Conservation (phyloP, 2,329 filamentous ascomycete genomes). For the Clonostachys sp. region DNA sequence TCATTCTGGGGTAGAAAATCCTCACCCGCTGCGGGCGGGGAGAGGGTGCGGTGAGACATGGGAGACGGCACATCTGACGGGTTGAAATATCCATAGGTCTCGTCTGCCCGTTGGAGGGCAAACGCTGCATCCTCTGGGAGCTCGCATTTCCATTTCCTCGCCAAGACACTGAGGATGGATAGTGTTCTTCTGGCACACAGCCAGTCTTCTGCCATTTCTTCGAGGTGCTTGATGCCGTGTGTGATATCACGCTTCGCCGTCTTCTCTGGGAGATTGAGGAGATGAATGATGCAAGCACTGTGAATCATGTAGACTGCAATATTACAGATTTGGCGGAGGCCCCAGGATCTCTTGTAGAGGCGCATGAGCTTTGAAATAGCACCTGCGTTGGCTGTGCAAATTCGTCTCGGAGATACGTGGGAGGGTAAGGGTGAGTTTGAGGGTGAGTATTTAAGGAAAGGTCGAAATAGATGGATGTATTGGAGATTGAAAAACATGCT, state of each 20-base stretch:
- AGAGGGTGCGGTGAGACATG: slow-evolving; percentile 21
- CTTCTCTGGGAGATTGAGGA: slow-evolving; percentile 90
- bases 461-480: slow-evolving; percentile 92
- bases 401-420: slow-evolving; percentile 84
- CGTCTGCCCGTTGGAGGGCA: slow-evolving; percentile 73
- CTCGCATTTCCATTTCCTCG: slow-evolving; percentile 84
- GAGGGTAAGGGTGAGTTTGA: slow-evolving; percentile 75
- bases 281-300: slow-evolving; percentile 88
- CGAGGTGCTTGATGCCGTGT: slow-evolving; percentile 84
- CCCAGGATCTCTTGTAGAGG: slow-evolving; percentile 88
- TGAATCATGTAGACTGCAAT: slow-evolving; percentile 95
- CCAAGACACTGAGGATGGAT: slow-evolving; percentile 77
- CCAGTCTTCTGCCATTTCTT: slow-evolving; percentile 96
- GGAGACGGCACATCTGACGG: slow-evolving; percentile 58
- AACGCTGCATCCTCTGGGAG: slow-evolving; percentile 77
- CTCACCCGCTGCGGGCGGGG: slow-evolving; percentile 19
- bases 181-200: slow-evolving; percentile 81
- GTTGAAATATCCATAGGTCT: slow-evolving; percentile 71
- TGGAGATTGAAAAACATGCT: slow-evolving; percentile 98
- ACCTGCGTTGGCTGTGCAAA: slow-evolving; percentile 85
- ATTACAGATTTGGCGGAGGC: slow-evolving; percentile 90
- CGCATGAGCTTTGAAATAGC: slow-evolving; percentile 92
- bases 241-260: slow-evolving; percentile 85
- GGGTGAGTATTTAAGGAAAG: slow-evolving; percentile 87
- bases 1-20: slow-evolving; percentile 1